Conservation (phyloP, 805 yeast genomes). For the Pichia paraexigua region DNA sequence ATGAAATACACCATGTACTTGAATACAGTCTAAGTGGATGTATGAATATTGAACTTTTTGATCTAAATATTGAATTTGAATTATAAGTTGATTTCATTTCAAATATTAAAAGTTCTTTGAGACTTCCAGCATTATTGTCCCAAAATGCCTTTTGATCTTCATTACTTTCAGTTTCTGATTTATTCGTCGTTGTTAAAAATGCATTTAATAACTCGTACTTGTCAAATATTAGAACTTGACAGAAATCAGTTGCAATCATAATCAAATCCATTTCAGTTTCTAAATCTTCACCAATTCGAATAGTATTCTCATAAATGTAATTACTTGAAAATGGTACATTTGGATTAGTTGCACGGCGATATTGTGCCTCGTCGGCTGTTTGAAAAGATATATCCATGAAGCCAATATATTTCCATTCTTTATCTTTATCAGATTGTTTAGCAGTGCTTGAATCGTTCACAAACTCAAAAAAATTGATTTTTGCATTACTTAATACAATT, state of each 20-base stretch:
- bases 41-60: background rate
- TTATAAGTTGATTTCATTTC: background rate
- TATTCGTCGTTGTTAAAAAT: background rate
- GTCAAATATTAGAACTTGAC: conserved; percentile 1
- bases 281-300: background rate
- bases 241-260: conserved; percentile 3
- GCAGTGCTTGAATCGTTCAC: background rate
- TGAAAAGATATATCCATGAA: background rate
- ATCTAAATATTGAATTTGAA: background rate
- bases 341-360: background rate
- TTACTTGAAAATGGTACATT: background rate
- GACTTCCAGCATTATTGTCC: background rate
- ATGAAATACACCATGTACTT: conserved; percentile 54
- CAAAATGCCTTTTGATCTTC: background rate
- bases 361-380: background rate
- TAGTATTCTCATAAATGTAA: background rate
- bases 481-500: background rate
- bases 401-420: background rate
- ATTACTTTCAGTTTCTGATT: background rate
- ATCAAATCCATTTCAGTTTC: background rate
- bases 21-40: background rate
- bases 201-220: background rate
- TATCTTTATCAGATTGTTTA: background rate
- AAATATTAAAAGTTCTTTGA: background rate
- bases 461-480: background rate